Evolutionary conservation across 2,329 filamentous ascomycete species (phyloP).

Genomic region (Fusarium incarnatum): DNA sequence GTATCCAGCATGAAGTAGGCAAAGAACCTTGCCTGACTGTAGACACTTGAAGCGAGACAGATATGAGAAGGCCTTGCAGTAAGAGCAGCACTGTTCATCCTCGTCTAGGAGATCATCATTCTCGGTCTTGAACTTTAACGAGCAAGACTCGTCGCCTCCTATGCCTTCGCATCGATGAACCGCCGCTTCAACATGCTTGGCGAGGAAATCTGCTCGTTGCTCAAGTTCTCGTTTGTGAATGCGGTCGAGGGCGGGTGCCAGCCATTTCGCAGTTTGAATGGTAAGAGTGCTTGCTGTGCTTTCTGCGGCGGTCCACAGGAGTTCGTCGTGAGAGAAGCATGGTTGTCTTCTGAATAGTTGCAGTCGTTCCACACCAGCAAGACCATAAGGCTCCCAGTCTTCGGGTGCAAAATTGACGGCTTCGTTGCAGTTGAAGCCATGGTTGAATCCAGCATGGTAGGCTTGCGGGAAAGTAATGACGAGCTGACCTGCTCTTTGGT

Average conservation of each 20-base stretch:
- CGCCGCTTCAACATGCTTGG: constrained; percentile 68
- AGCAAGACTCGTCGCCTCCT: constrained; percentile 64
- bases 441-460: constrained; percentile 98
- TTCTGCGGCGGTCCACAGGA: constrained; percentile 89
- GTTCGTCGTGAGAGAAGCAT: constrained; percentile 96
- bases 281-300: constrained; percentile 72
- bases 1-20: constrained; percentile 82
- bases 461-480: constrained; percentile 97
- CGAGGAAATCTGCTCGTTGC: constrained; percentile 75
- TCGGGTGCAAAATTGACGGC: constrained; percentile 96
- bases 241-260: constrained; percentile 85
- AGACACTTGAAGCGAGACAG: constrained; percentile 90
- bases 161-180: constrained; percentile 64
- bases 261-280: constrained; percentile 95
- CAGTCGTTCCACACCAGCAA: constrained; percentile 85
- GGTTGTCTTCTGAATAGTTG: constrained; percentile 90
- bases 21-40: constrained; percentile 83
- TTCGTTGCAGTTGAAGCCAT: constrained; percentile 99
- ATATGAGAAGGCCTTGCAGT: constrained; percentile 93
- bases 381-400: constrained; percentile 95
- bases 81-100: constrained; percentile 91
- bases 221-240: constrained; percentile 79
- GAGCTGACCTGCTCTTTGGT: constrained; percentile 94
- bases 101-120: constrained; percentile 87
- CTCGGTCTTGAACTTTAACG: constrained; percentile 72